A percentile compares a stretch with the other conserved stretches of the same genome.
Conservation (phyloP, 2,329 filamentous ascomycete genomes). For the Beauveria rudraprayagi region DNA sequence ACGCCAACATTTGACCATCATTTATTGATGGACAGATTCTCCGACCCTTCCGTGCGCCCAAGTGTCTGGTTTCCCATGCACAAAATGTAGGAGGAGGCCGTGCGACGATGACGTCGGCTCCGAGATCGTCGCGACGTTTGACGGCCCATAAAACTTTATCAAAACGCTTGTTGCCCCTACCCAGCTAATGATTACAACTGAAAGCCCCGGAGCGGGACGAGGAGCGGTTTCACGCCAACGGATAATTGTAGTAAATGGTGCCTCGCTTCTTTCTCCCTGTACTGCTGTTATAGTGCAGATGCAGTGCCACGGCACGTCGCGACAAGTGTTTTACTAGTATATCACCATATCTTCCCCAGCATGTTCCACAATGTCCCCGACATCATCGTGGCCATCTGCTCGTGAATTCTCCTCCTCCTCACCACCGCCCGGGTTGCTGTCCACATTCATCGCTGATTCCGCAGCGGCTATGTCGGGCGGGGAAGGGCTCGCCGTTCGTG, state of each 20-base stretch:
- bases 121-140: neutral
- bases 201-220: neutral
- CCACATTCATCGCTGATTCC: neutral
- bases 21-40: neutral
- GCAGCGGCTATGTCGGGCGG: neutral
- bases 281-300: too few relatives aligned
- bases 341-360: conserved; percentile 87
- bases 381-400: conserved; percentile 50
- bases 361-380: conserved; percentile 70
- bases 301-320: neutral
- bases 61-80: neutral
- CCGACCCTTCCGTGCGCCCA: neutral
- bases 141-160: conserved; percentile 2
- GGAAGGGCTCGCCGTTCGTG: conserved; percentile 12
- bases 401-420: neutral
- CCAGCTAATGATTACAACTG: neutral
- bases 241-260: neutral
- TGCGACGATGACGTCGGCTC: neutral
- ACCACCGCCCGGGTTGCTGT: neutral
- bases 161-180: neutral
- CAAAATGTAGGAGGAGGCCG: neutral
- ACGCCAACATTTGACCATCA: neutral
- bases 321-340: conserved; percentile 48
- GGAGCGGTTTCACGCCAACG: neutral
- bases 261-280: too few relatives aligned